Percentiles rank a stretch among this genome's conserved stretches.
Evolutionary conservation across 2,329 filamentous ascomycete species (phyloP).

Genomic region (Fusarium miscanthi): DNA sequence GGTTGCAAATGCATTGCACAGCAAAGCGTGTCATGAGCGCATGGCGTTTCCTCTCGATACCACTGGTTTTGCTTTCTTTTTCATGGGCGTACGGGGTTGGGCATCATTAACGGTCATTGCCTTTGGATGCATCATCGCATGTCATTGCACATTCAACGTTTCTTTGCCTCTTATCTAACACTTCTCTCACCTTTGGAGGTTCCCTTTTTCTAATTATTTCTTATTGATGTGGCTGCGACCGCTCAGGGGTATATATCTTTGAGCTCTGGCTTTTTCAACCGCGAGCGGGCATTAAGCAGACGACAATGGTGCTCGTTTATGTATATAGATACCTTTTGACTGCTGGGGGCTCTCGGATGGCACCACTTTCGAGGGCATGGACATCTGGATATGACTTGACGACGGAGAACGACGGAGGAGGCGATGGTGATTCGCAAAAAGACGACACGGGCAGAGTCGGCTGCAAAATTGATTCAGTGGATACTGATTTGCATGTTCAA

Average conservation of each 20-base stretch:
- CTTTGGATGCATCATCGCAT: conserved; percentile 39
- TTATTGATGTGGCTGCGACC: conserved; percentile 21
- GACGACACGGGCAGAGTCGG: conserved; percentile 33
- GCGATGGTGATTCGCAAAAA: conserved; percentile 32
- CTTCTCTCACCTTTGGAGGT: conserved; percentile 34
- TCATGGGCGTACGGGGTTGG: conserved; percentile 44
- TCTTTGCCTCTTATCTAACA: conserved; percentile 27
- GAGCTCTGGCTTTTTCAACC: conserved; percentile 1
- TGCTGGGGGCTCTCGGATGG: conserved; percentile 33
- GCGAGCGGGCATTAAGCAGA: conserved; percentile 33
- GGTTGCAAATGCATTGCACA: conserved; percentile 55
- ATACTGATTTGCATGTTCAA: conserved; percentile 27
- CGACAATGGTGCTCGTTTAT: conserved; percentile 30
- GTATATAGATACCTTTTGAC: conserved; percentile 45
- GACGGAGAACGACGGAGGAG: conserved; percentile 35
- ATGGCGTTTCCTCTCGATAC: conserved; percentile 59
- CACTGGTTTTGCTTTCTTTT: conserved; percentile 50
- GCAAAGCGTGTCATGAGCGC: conserved; percentile 56
- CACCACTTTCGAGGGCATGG: conserved; percentile 25
- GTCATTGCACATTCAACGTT: conserved; percentile 35
- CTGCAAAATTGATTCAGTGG: conserved; percentile 39
- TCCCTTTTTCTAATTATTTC: conserved; percentile 40
- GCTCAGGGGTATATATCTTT: conserved; percentile 4
- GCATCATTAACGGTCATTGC: conserved; percentile 44
- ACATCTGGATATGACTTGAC: conserved; percentile 46